A percentile compares a stretch with the other conserved stretches of the same genome.
phyloP scores from a whole-genome alignment of 73 alveolate species.

The Urostyla sp. region DNA sequence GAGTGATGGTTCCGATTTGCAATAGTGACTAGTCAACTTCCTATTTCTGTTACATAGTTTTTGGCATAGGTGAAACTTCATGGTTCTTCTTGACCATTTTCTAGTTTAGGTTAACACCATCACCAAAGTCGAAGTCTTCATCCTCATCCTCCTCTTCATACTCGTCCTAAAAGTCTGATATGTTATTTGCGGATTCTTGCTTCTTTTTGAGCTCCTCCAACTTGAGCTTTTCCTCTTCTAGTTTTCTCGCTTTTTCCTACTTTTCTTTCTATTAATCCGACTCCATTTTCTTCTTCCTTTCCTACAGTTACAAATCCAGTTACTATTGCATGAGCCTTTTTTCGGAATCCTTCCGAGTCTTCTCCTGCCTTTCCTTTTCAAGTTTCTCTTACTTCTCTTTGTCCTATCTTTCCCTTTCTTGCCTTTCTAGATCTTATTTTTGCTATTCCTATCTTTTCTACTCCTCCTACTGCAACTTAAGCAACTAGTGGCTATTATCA shows the following conservation, averaged over 20 bases:
- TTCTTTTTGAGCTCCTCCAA: no score
- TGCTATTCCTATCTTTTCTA: background rate
- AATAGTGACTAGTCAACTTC: no score
- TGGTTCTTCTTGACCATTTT: background rate
- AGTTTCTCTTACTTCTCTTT: background rate
- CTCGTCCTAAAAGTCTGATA: no score
- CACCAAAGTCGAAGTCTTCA: background rate
- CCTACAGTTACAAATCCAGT: background rate
- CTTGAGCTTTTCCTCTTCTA: background rate
- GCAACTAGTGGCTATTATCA: conserved; percentile 6
- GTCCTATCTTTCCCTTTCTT: conserved; percentile 7
- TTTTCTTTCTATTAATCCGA: background rate
- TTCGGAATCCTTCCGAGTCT: conserved; percentile 8
- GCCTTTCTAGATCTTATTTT: background rate
- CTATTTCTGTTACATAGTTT: background rate
- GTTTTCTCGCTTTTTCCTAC: background rate
- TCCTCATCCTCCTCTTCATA: no score
- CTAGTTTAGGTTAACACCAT: background rate
- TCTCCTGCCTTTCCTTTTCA: background rate
- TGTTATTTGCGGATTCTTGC: no score
- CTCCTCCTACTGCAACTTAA: background rate
- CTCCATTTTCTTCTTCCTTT: background rate
- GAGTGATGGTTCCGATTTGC: background rate
- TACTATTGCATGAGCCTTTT: background rate
- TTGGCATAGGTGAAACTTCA: background rate